These are phyloP conservation scores for Canna indica DNA, from an alignment of 176 grass and related monocot genomes.

Conservation along the genomic window DNA sequence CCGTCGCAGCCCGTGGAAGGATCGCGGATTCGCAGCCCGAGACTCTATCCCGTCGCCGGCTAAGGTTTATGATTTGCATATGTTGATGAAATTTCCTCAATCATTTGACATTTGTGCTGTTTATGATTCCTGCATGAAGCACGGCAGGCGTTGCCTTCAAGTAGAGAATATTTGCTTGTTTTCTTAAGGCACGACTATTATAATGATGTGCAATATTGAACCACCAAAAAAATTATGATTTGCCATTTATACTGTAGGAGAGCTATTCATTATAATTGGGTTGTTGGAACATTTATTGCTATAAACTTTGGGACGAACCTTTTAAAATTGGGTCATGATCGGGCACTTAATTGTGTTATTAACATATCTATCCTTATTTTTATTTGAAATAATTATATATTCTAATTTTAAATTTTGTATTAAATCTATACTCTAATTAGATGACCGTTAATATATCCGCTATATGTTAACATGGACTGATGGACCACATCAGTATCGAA, in stretches of 20 bases:
- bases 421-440: too few species aligned
- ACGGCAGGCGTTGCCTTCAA: background rate
- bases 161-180: background rate
- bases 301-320: slow-evolving; percentile 99
- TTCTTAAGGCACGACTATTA: background rate
- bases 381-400: too few species aligned
- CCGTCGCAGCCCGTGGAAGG: too few species aligned
- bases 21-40: too few species aligned
- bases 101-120: background rate
- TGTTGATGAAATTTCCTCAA: background rate
- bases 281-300: slow-evolving; percentile 84
- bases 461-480: too few species aligned
- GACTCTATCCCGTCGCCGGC: too few species aligned
- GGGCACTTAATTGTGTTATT: slow-evolving; percentile 43
- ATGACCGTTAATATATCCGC: too few species aligned
- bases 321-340: slow-evolving; percentile 98
- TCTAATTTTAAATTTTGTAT: too few species aligned
- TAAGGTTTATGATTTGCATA: too few species aligned
- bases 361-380: too few species aligned
- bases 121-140: background rate
- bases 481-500: too few species aligned
- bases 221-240: slow-evolving; percentile 3
- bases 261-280: slow-evolving; percentile 40
- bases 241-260: slow-evolving; percentile 2
- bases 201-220: background rate